Base-by-base conservation (phyloP, 225 moss, liverwort and hornwort genomes). In the Bryoerythrophyllum caledonicum region DNA sequence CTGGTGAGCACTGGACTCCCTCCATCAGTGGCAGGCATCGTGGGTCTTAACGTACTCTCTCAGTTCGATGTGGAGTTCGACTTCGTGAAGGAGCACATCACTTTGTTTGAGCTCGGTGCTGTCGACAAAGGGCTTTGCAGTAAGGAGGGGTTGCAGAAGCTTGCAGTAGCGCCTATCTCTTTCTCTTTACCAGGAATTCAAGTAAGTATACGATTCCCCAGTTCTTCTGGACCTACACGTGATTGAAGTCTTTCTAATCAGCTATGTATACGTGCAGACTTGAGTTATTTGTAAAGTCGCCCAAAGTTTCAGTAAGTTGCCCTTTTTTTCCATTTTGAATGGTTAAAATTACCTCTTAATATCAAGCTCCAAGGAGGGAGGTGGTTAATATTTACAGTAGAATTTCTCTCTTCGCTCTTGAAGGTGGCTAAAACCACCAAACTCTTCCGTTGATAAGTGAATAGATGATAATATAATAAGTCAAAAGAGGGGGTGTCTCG, bases 31-130 rank as follows among this genome's bases (percentile, higher is more conserved):
- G 94, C 90, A 60, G 96, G 96, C 13, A 88, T 97, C 68, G 78
- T 93, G 30, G 96, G 96, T 44, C 84, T 94, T 10, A 94, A 97
- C 51, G 79, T 94, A 14, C 87, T 97, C 58, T 86, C 92, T 35
- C 90, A 93, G 71, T 92, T 93, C 71, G 96, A 97, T 83, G 91
- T 97, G 28, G 94, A 94, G 80, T 97, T 97, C 57, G 92, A 97
- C 71, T 94, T 94, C 78, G 62, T 75, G 71, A 94, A 84, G 85
- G 91, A 86, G 68, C 60, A 73, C 20, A 81, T 97, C 21, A 68
- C 82, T 63, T 85, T 96, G 57, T 86, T 94, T 70, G 68, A 84
- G 67, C 69, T 88, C 8, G 94, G 92, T 26, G 91, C 96, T 64
- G 92, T 90, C 10, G 85, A 80, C 28, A 80, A 87, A 68, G 86